Evolutionary conservation across 148 eudicot species (phyloP).

Genomic region (Polygonum aviculare): DNA sequence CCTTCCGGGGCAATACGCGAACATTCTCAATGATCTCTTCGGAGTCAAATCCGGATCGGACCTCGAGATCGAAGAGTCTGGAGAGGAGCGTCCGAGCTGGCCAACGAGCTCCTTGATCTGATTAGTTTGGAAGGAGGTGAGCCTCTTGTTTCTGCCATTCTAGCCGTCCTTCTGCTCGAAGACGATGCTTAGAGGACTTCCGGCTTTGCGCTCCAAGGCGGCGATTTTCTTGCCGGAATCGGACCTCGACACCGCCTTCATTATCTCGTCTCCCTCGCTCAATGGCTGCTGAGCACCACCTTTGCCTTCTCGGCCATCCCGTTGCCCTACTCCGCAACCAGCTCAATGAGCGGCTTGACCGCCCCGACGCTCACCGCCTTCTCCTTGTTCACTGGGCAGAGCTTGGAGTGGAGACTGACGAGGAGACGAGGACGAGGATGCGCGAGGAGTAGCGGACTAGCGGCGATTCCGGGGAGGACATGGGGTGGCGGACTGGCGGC

Average conservation of each 20-base stretch:
- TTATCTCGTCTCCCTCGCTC: slow-evolving; percentile 45
- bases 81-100: slow-evolving; percentile 53
- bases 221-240: slow-evolving; percentile 58
- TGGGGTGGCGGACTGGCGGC: too few relatives aligned
- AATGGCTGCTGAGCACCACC: slow-evolving; percentile 67
- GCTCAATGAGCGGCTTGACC: slow-evolving; percentile 59
- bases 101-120: slow-evolving; percentile 83
- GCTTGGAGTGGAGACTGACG: slow-evolving; percentile 28
- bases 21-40: slow-evolving; percentile 53
- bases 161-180: slow-evolving; percentile 92
- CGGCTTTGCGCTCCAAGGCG: slow-evolving; percentile 59
- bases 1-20: slow-evolving; percentile 66
- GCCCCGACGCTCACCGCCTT: slow-evolving; percentile 72
- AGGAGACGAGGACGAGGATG: too few relatives aligned
- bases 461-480: too few relatives aligned
- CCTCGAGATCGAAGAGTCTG: slow-evolving; percentile 66
- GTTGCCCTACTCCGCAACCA: slow-evolving; percentile 40
- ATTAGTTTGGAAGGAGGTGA: slow-evolving; percentile 56
- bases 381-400: slow-evolving; percentile 68
- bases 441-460: too few relatives aligned
- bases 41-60: slow-evolving; percentile 38
- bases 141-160: slow-evolving; percentile 77
- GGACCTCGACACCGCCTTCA: slow-evolving; percentile 79
- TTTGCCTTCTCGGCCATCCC: slow-evolving; percentile 88
- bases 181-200: slow-evolving; percentile 67